Percentiles rank a stretch among this genome's conserved stretches.
Evolutionary conservation across 2,329 filamentous ascomycete genomes (phyloP).

Genomic region (Dactylellina haptotyla): DNA sequence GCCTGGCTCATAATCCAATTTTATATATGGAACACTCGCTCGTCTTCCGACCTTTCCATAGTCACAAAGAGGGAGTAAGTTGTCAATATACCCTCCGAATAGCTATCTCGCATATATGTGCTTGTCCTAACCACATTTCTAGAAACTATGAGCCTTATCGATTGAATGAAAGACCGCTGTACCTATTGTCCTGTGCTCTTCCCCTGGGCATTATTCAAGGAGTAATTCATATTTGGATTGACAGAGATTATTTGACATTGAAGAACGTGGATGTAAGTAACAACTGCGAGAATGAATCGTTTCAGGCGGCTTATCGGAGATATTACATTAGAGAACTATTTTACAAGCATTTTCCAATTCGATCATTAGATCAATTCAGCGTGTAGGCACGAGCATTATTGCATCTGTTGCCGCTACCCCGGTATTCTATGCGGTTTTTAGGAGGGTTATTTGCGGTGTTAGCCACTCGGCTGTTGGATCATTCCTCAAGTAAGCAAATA

Average conservation of each 20-base stretch:
- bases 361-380: conserved; percentile 37
- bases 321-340: conserved; percentile 25
- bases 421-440: conserved; percentile 55
- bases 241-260: conserved; percentile 56
- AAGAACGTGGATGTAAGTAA: conserved; percentile 40
- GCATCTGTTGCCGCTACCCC: conserved; percentile 52
- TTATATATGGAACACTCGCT: conserved; percentile 55
- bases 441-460: conserved; percentile 55
- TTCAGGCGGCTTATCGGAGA: neutral
- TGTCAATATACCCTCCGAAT: neutral
- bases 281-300: neutral
- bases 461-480: conserved; percentile 54
- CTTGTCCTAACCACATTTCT: neutral
- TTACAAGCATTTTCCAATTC: conserved; percentile 44
- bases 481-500: conserved; percentile 53
- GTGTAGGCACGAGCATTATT: conserved; percentile 53
- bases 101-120: neutral
- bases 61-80: conserved; percentile 55
- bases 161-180: conserved; percentile 57
- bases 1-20: conserved; percentile 55
- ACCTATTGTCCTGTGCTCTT: conserved; percentile 55
- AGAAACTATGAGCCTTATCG: conserved; percentile 56
- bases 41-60: conserved; percentile 55
- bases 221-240: conserved; percentile 54
- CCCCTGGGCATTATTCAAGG: conserved; percentile 56